Conservation (phyloP, 169 alveolate species). For the Babesia bigemina region DNA sequence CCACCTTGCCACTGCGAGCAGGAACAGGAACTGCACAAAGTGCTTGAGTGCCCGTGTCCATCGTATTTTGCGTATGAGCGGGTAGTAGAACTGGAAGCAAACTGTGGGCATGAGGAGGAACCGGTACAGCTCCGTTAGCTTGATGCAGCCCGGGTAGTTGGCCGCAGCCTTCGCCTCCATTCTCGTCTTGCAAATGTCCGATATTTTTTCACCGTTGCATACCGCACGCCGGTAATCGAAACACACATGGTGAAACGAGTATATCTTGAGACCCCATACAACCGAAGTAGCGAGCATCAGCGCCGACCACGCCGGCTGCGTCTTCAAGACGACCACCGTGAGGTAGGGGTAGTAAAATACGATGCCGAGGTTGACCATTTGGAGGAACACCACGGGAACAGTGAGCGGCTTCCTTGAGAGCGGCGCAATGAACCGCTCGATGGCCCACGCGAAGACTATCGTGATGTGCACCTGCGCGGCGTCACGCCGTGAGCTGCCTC, state of each 20-base stretch:
- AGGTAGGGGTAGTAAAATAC: slow-evolving; percentile 81
- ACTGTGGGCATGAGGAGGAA: slow-evolving; percentile 90
- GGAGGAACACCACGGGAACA: slow-evolving; percentile 74
- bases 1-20: slow-evolving; percentile 72
- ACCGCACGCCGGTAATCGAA: slow-evolving; percentile 84
- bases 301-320: slow-evolving; percentile 85
- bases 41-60: slow-evolving; percentile 76
- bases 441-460: slow-evolving; percentile 77
- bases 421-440: slow-evolving; percentile 79
- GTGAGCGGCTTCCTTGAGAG: slow-evolving; percentile 67
- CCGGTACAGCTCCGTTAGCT: slow-evolving; percentile 78
- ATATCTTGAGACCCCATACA: slow-evolving; percentile 85
- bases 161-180: slow-evolving; percentile 81
- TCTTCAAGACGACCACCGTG: slow-evolving; percentile 75
- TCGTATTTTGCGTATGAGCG: slow-evolving; percentile 79
- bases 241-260: slow-evolving; percentile 90
- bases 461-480: slow-evolving; percentile 70
- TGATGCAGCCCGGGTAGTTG: slow-evolving; percentile 85
- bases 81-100: slow-evolving; percentile 88
- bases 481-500: not conserved
- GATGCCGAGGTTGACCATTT: slow-evolving; percentile 74
- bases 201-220: slow-evolving; percentile 57
- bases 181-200: slow-evolving; percentile 56
- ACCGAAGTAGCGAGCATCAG: slow-evolving; percentile 83
- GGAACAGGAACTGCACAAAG: slow-evolving; percentile 68